Percentiles rank a stretch among this genome's conserved stretches.
phyloP scores from a whole-genome alignment of 768 basidiomycete genomes.

The Mycena venus region DNA sequence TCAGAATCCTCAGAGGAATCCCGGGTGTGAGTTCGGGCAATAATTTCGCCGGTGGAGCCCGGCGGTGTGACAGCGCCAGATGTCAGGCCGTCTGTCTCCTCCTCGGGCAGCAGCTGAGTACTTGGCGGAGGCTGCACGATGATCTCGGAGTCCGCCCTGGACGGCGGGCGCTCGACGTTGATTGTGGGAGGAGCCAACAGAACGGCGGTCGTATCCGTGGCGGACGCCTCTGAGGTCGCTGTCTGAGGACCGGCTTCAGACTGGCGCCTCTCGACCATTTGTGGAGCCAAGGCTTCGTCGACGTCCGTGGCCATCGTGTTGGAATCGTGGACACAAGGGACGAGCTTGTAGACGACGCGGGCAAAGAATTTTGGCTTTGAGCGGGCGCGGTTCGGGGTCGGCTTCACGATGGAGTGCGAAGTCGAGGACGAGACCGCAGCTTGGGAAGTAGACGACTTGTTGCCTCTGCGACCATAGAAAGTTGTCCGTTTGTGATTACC shows the following conservation, averaged over 20 bases:
- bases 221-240: constrained; percentile 18
- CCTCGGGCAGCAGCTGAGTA: constrained; percentile 59
- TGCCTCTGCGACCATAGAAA: constrained; percentile 59
- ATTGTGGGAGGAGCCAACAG: constrained; percentile 37
- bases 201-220: constrained; percentile 22
- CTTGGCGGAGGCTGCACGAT: constrained; percentile 33
- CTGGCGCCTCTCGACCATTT: constrained; percentile 35
- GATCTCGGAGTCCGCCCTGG: constrained; percentile 43
- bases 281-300: constrained; percentile 33
- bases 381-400: constrained; percentile 29
- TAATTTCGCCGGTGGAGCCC: constrained; percentile 73
- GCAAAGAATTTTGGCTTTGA: constrained; percentile 47
- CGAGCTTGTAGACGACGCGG: constrained; percentile 50
- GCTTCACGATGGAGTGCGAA: constrained; percentile 50
- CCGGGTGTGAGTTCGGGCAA: constrained; percentile 52
- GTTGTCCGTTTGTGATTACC: constrained; percentile 49
- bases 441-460: constrained; percentile 51
- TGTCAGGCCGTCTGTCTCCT: constrained; percentile 89
- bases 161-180: constrained; percentile 41
- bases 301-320: constrained; percentile 28
- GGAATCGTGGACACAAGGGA: constrained; percentile 50
- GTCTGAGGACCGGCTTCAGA: constrained; percentile 29
- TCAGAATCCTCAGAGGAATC: constrained; percentile 70
- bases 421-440: constrained; percentile 49
- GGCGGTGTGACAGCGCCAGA: constrained; percentile 95